A percentile compares a stretch with the other conserved stretches of the same genome.
phyloP scores from a whole-genome alignment of 1,139 yeast genomes.

The Suhomyces guaymorum region DNA sequence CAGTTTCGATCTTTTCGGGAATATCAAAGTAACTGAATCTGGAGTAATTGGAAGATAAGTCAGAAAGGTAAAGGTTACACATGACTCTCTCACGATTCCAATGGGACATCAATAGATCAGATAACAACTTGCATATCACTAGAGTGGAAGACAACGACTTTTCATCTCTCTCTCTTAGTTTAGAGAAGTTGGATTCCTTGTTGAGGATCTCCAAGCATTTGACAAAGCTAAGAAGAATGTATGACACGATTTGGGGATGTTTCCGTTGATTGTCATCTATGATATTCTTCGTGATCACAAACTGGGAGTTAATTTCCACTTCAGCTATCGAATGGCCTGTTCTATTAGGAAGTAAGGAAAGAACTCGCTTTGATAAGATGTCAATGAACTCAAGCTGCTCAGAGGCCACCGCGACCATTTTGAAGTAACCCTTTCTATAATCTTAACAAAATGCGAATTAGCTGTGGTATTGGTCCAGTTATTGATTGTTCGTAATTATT shows the following conservation, averaged over 20 bases:
- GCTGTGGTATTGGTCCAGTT: not conserved
- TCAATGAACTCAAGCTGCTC: constrained; percentile 18
- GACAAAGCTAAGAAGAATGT: constrained; percentile 27
- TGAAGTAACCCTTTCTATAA: not conserved
- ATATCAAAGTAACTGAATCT: constrained; percentile 17
- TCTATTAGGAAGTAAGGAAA: constrained; percentile 39
- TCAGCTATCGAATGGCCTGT: constrained; percentile 46
- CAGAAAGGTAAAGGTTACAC: constrained; percentile 10
- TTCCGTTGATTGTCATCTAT: constrained; percentile 25
- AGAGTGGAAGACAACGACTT: constrained; percentile 36
- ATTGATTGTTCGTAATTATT: not conserved
- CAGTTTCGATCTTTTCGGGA: constrained; percentile 13
- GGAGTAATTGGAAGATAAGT: constrained; percentile 19
- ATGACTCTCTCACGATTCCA: constrained; percentile 27
- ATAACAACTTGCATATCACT: constrained; percentile 34
- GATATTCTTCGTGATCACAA: constrained; percentile 32
- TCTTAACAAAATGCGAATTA: not conserved
- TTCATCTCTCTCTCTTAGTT: constrained; percentile 35
- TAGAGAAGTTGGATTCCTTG: constrained; percentile 28
- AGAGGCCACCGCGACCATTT: constrained; percentile 13
- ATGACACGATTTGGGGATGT: constrained; percentile 22
- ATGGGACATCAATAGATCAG: constrained; percentile 29
- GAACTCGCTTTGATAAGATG: constrained; percentile 27
- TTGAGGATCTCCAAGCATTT: constrained; percentile 30
- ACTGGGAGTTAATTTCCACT: constrained; percentile 47